Conservation (phyloP, 768 basidiomycete species). For the Xanthoconium stramineum region DNA sequence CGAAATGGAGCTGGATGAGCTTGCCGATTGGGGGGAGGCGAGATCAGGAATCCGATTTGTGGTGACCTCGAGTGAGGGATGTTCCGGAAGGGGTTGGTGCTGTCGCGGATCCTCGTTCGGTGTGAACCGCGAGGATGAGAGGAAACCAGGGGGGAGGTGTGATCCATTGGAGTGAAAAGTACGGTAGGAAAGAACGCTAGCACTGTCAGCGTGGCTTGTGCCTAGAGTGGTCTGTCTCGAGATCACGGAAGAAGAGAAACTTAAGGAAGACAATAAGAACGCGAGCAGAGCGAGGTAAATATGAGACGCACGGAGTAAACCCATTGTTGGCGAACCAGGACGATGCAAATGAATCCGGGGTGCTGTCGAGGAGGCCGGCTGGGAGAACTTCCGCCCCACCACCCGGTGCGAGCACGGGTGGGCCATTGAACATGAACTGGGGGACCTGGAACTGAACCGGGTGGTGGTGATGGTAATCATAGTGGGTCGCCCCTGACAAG, state of each 20-base stretch:
- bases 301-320: constrained; percentile 30
- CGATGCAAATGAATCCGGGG: constrained; percentile 13
- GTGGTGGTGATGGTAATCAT: constrained; percentile 16
- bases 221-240: constrained; percentile 13
- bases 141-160: not conserved
- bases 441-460: constrained; percentile 59
- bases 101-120: not conserved
- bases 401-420: constrained; percentile 62
- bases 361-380: constrained; percentile 33
- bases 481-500: not conserved
- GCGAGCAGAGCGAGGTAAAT: not conserved
- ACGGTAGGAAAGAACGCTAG: not conserved
- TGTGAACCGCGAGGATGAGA: not conserved
- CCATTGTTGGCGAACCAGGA: constrained; percentile 49
- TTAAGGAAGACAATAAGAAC: constrained; percentile 18
- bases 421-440: constrained; percentile 54
- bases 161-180: not conserved
- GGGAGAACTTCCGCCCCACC: constrained; percentile 77
- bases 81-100: not conserved
- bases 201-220: not conserved
- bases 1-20: constrained; percentile 4
- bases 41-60: constrained; percentile 6
- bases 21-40: not conserved
- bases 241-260: constrained; percentile 18
- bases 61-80: constrained; percentile 1